Percentiles rank a stretch among this genome's conserved stretches.
Evolutionary conservation across 2,329 filamentous ascomycete species (phyloP).

Genomic region (Xylaria sp.): DNA sequence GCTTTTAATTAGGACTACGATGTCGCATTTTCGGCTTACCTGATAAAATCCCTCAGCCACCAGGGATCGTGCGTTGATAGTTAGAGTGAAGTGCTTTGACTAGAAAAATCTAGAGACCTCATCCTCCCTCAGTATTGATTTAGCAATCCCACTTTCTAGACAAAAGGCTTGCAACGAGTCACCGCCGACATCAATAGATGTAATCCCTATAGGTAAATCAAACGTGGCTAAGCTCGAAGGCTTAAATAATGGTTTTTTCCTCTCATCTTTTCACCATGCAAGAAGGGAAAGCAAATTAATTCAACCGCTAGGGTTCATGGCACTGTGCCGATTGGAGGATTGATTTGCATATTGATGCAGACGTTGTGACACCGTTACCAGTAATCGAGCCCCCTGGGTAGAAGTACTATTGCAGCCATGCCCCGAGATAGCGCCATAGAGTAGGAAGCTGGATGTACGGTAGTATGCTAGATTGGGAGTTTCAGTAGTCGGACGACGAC

Average conservation of each 20-base stretch:
- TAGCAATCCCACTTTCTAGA: background rate
- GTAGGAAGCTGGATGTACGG: conserved; percentile 1
- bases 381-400: conserved; percentile 3
- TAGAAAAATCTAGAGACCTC: background rate
- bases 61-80: background rate
- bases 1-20: background rate
- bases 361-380: conserved; percentile 18
- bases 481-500: background rate
- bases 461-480: background rate
- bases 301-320: conserved; percentile 20
- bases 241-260: no score
- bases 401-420: conserved; percentile 3
- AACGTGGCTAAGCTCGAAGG: no score
- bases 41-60: background rate
- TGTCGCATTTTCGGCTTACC: background rate
- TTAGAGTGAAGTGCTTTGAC: background rate
- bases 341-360: conserved; percentile 17
- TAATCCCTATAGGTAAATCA: background rate
- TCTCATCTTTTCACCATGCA: background rate
- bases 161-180: background rate
- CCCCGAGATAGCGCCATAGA: conserved; percentile 10
- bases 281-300: background rate
- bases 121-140: background rate
- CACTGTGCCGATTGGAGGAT: conserved; percentile 33
- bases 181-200: background rate